These are phyloP conservation scores for Metschnikowia kunwiensis DNA, from an alignment of 805 yeast genomes.

Conservation along the genomic window DNA sequence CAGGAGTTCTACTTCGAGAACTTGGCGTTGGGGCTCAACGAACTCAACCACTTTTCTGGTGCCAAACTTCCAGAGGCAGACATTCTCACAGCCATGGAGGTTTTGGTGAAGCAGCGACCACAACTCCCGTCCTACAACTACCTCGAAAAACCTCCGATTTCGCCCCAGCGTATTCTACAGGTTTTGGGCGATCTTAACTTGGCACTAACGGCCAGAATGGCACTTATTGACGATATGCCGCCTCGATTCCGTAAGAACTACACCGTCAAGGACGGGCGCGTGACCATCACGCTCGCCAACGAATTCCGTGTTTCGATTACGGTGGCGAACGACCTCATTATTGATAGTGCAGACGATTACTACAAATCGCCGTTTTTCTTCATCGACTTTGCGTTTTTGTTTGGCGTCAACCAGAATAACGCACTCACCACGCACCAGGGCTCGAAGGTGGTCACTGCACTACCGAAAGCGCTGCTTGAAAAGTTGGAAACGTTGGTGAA, in stretches of 20 bases:
- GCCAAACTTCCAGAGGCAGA: slow-evolving; percentile 95
- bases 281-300: slow-evolving; percentile 56
- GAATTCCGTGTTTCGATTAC: slow-evolving; percentile 65
- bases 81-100: slow-evolving; percentile 81
- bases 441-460: slow-evolving; percentile 24
- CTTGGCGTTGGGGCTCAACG: slow-evolving; percentile 62
- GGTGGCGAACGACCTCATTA: slow-evolving; percentile 55
- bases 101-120: slow-evolving; percentile 74
- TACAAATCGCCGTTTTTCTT: slow-evolving; percentile 63
- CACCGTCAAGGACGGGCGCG: slow-evolving; percentile 71
- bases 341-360: slow-evolving; percentile 49
- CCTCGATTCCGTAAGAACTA: slow-evolving; percentile 55
- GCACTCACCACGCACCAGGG: slow-evolving; percentile 29
- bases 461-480: slow-evolving; percentile 31
- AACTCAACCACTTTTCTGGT: slow-evolving; percentile 69
- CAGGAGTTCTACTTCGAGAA: slow-evolving; percentile 67
- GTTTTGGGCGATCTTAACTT: slow-evolving; percentile 70
- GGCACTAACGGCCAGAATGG: slow-evolving; percentile 69
- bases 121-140: slow-evolving; percentile 63
- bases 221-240: slow-evolving; percentile 65
- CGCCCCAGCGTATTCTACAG: slow-evolving; percentile 53
- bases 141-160: slow-evolving; percentile 47
- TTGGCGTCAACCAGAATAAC: slow-evolving; percentile 44
- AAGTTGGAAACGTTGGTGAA: slow-evolving; percentile 58
- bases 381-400: slow-evolving; percentile 69